Conservation (phyloP, 305 asterid species). For the Fraxinus sp. region DNA sequence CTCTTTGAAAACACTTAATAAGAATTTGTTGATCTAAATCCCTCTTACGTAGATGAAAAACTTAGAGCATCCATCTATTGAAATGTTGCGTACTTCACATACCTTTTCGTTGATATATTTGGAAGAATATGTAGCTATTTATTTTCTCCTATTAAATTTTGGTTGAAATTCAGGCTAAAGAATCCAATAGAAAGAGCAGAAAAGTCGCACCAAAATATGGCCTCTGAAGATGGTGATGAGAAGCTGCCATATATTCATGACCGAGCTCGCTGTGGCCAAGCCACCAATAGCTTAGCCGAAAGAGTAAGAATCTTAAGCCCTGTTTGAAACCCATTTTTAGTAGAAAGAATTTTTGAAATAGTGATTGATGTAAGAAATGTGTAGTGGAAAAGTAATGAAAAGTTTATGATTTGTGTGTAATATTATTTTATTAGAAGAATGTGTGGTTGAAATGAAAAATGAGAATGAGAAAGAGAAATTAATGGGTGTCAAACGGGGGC, state of each 20-base stretch:
- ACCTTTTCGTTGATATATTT: neutral
- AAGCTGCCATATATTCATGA: constrained; percentile 47
- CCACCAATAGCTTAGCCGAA: constrained; percentile 70
- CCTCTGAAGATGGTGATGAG: constrained; percentile 31
- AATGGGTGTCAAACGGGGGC: too few species aligned
- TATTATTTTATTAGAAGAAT: too few species aligned
- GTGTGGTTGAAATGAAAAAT: too few species aligned
- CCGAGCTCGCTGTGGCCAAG: constrained; percentile 51
- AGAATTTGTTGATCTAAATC: neutral
- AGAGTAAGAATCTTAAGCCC: constrained; percentile 51
- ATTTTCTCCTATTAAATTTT: neutral
- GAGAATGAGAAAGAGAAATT: too few species aligned
- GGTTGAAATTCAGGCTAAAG: constrained; percentile 43
- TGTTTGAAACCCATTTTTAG: too few species aligned
- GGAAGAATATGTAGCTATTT: neutral
- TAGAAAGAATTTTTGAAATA: too few species aligned
- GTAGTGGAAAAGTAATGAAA: too few species aligned
- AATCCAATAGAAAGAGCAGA: constrained; percentile 55
- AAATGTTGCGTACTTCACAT: neutral
- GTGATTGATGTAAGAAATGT: too few species aligned
- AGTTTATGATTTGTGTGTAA: too few species aligned
- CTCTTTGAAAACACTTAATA: neutral
- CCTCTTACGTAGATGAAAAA: neutral
- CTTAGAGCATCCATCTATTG: neutral
- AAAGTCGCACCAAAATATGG: constrained; percentile 22